Evolutionary conservation across 257 asterid genomes (phyloP).

Genomic region (Solanum habrochaites): DNA sequence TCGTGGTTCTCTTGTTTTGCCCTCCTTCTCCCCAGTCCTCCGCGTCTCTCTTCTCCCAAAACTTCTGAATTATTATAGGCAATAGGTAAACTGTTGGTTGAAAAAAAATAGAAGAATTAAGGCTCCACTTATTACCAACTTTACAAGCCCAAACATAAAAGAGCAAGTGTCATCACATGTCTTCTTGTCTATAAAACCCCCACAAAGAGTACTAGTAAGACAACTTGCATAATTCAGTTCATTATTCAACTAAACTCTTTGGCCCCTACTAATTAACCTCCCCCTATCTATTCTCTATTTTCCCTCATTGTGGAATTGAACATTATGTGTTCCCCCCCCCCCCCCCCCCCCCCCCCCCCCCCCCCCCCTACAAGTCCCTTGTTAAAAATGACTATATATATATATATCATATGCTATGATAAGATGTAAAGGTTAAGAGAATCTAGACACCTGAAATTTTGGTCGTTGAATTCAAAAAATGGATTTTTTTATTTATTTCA

Average conservation of each 20-base stretch:
- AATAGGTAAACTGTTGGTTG: neutral
- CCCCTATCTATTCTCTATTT: neutral
- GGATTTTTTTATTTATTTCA: neutral
- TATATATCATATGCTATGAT: neutral
- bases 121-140: slow-evolving; percentile 11
- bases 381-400: neutral
- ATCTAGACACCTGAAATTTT: slow-evolving; percentile 10
- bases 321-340: neutral
- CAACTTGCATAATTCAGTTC: slow-evolving; percentile 26
- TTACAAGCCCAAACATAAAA: slow-evolving; percentile 12
- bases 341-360: no score
- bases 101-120: neutral
- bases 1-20: no score
- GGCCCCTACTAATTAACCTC: neutral
- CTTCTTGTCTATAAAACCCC: slow-evolving; percentile 1
- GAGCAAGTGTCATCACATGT: slow-evolving; percentile 27
- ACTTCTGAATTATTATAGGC: neutral
- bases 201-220: slow-evolving; percentile 12
- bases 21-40: no score
- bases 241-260: slow-evolving; percentile 17
- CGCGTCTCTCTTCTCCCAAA: no score
- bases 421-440: slow-evolving; percentile 17
- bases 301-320: neutral
- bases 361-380: neutral
- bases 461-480: neutral